phyloP scores from a whole-genome alignment of 495 filamentous ascomycete species.

The Paragyromitra xinjiangensis region DNA sequence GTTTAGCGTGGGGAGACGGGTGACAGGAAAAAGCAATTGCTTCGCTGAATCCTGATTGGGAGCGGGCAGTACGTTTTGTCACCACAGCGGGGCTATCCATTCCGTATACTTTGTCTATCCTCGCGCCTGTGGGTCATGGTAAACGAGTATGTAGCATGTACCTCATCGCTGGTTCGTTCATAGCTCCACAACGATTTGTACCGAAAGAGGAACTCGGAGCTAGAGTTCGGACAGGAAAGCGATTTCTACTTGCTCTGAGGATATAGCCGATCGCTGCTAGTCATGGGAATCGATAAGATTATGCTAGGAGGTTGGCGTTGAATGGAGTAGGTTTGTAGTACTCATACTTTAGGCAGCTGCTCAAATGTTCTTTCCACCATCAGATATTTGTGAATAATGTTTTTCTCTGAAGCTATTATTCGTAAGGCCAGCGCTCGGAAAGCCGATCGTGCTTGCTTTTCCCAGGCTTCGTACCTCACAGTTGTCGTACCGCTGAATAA shows the following conservation, averaged over 20 bases:
- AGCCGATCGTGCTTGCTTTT: conserved; percentile 25
- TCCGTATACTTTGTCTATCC: background rate
- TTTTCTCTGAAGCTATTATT: conserved; percentile 11
- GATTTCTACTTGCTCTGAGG: background rate
- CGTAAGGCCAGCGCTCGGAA: conserved; percentile 3
- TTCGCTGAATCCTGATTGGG: background rate
- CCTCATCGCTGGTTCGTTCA: background rate
- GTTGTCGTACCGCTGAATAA: conserved; percentile 9
- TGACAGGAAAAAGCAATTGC: conserved; percentile 35
- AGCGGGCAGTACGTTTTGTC: conserved; percentile 1
- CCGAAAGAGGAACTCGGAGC: background rate
- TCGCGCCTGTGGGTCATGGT: background rate
- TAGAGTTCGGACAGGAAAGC: background rate
- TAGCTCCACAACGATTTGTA: background rate
- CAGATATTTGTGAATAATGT: background rate
- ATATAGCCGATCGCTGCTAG: background rate
- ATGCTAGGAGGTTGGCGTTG: background rate
- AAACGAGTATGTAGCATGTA: background rate
- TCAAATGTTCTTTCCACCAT: background rate
- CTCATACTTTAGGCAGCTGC: background rate
- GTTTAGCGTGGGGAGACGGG: conserved; percentile 37
- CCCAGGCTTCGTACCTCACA: conserved; percentile 20
- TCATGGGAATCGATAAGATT: background rate
- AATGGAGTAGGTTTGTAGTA: background rate
- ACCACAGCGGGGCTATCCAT: background rate